Conservation (phyloP, 1,284 basidiomycete species). For the Meira nashicola region DNA sequence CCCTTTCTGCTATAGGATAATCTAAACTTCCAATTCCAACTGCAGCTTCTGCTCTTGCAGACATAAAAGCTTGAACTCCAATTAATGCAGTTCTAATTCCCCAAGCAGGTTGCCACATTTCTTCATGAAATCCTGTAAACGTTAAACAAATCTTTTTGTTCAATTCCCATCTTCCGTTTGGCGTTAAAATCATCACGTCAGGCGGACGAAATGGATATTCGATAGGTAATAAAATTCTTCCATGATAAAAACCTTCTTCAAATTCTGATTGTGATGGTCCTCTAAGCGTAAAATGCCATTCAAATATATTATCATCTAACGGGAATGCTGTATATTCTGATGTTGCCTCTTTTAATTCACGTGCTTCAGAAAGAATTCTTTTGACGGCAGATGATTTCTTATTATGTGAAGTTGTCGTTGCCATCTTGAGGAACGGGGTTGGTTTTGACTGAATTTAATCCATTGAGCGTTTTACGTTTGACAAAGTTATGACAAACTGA, state of each 20-base stretch:
- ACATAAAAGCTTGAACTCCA: constrained; percentile 52
- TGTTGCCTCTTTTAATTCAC: constrained; percentile 75
- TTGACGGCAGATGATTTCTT: constrained; percentile 72
- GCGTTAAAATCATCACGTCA: constrained; percentile 87
- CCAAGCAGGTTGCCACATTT: constrained; percentile 95
- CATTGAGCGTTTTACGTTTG: no score
- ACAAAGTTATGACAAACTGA: no score
- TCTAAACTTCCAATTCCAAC: constrained; percentile 87
- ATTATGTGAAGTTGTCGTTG: constrained; percentile 20
- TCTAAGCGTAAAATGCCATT: constrained; percentile 95
- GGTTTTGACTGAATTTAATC: no score
- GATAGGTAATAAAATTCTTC: constrained; percentile 80
- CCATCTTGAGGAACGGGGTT: background rate
- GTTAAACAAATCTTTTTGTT: constrained; percentile 75
- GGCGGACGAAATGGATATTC: constrained; percentile 93
- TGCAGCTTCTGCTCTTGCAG: constrained; percentile 62
- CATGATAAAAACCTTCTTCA: constrained; percentile 66
- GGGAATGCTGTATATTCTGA: constrained; percentile 80
- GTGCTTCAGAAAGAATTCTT: constrained; percentile 91
- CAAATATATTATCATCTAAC: constrained; percentile 63
- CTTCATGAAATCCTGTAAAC: constrained; percentile 56
- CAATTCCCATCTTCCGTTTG: constrained; percentile 88
- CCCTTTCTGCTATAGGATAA: constrained; percentile 77
- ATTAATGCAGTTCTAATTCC: constrained; percentile 79
- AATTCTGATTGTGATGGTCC: constrained; percentile 61